phyloP scores from a whole-genome alignment of 2,329 filamentous ascomycete species.

The Xylaria sp. region DNA sequence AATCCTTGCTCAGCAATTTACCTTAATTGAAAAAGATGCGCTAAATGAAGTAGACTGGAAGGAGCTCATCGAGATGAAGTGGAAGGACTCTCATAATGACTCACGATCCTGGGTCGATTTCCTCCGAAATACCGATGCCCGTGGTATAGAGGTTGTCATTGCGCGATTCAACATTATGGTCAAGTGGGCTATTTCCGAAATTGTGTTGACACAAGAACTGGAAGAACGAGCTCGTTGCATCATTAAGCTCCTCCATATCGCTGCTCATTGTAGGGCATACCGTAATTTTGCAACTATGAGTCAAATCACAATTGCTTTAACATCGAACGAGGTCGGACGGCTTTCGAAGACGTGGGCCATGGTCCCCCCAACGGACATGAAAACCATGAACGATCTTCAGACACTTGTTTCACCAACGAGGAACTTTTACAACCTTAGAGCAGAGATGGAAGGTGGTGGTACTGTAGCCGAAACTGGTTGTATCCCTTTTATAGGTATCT shows the following conservation, averaged over 20 bases:
- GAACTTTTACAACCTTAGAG: conserved; percentile 80
- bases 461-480: conserved; percentile 71
- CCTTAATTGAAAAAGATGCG: conserved; percentile 85
- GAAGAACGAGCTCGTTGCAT: conserved; percentile 80
- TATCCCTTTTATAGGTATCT: conserved; percentile 85
- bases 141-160: conserved; percentile 84
- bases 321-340: conserved; percentile 76
- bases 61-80: conserved; percentile 83
- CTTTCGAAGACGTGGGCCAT: conserved; percentile 76
- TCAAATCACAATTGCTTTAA: conserved; percentile 80
- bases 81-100: conserved; percentile 75
- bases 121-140: conserved; percentile 74
- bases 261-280: conserved; percentile 76
- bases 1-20: conserved; percentile 82
- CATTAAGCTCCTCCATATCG: conserved; percentile 85
- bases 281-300: conserved; percentile 88
- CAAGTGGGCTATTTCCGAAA: conserved; percentile 85
- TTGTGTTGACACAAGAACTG: conserved; percentile 76
- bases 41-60: conserved; percentile 90
- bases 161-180: conserved; percentile 89
- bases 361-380: conserved; percentile 71
- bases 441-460: conserved; percentile 79
- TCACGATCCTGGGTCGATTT: conserved; percentile 85
- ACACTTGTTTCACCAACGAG: conserved; percentile 77
- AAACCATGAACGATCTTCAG: conserved; percentile 75